Percentiles rank a stretch among this genome's conserved stretches.
Evolutionary conservation across 2,329 filamentous ascomycete genomes (phyloP).

Genomic region (Xylaria sp.): DNA sequence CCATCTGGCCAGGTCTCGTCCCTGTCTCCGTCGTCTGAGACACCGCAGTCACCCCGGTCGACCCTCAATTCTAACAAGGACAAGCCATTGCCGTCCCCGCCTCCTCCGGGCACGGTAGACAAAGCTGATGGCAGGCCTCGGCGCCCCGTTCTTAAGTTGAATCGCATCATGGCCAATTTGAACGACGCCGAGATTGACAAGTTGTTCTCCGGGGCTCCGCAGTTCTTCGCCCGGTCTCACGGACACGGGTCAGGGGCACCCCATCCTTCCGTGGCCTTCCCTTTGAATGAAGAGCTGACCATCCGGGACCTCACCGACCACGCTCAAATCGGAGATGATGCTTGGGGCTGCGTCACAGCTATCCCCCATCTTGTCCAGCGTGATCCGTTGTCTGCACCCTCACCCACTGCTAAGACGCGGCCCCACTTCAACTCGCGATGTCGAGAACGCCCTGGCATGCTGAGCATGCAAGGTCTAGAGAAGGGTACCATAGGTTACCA

Average conservation of each 20-base stretch:
- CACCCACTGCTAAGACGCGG: constrained; percentile 51
- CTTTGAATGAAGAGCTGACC: constrained; percentile 67
- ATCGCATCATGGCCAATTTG: constrained; percentile 65
- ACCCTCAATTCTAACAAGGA: constrained; percentile 61
- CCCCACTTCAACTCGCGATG: constrained; percentile 65
- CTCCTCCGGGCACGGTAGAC: constrained; percentile 49
- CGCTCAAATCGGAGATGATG: constrained; percentile 65
- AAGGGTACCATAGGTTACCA: constrained; percentile 73
- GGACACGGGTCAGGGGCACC: constrained; percentile 64
- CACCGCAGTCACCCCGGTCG: constrained; percentile 41
- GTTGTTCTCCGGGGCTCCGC: constrained; percentile 77
- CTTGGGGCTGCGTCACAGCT: constrained; percentile 67
- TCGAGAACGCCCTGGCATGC: constrained; percentile 71
- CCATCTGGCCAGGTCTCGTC: constrained; percentile 29
- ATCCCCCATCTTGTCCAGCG: constrained; percentile 64
- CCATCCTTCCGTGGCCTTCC: constrained; percentile 68
- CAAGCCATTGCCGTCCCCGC: constrained; percentile 63
- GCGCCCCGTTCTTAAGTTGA: constrained; percentile 56
- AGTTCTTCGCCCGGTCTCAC: constrained; percentile 68
- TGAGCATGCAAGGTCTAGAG: constrained; percentile 73
- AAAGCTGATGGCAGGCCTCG: constrained; percentile 46
- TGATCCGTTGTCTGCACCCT: constrained; percentile 51
- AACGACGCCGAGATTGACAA: constrained; percentile 66
- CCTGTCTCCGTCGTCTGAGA: constrained; percentile 33
- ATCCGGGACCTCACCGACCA: constrained; percentile 70